phyloP scores from a whole-genome alignment of 495 filamentous ascomycete genomes.

The Xylaria venustula region DNA sequence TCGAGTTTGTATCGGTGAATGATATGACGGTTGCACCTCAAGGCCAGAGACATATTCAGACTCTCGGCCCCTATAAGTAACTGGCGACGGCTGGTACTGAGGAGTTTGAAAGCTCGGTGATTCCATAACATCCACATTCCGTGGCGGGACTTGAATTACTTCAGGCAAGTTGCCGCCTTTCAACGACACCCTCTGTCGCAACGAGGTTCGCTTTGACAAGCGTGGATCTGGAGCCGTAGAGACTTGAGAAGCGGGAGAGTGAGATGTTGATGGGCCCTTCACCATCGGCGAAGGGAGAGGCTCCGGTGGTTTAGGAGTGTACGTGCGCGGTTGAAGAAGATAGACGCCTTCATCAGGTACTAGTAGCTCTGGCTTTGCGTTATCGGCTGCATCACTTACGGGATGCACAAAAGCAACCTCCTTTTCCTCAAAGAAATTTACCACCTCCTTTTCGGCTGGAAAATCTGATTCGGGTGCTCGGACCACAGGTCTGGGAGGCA shows the following conservation, averaged over 20 bases:
- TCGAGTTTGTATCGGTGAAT: conserved; percentile 30
- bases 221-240: conserved; percentile 25
- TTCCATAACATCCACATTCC: conserved; percentile 27
- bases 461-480: conserved; percentile 1
- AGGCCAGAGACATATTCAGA: conserved; percentile 54
- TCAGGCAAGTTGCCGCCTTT: conserved; percentile 41
- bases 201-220: conserved; percentile 38
- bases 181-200: conserved; percentile 50
- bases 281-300: conserved; percentile 46
- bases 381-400: conserved; percentile 11
- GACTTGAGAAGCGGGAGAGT: background rate
- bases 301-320: conserved; percentile 50
- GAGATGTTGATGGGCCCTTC: conserved; percentile 17
- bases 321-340: conserved; percentile 53
- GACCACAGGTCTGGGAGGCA: background rate
- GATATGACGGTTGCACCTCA: conserved; percentile 34
- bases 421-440: conserved; percentile 18
- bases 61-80: conserved; percentile 38
- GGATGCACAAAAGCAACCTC: conserved; percentile 17
- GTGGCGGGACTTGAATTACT: conserved; percentile 45
- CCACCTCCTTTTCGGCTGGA: conserved; percentile 18
- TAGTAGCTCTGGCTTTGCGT: conserved; percentile 13
- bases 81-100: conserved; percentile 20
- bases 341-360: conserved; percentile 35
- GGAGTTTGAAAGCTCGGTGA: conserved; percentile 23